Evolutionary conservation across 2,329 filamentous ascomycete species (phyloP), one percentile per base, ranked within the genome.

Genomic region (Penicillium janthinellum): DNA sequence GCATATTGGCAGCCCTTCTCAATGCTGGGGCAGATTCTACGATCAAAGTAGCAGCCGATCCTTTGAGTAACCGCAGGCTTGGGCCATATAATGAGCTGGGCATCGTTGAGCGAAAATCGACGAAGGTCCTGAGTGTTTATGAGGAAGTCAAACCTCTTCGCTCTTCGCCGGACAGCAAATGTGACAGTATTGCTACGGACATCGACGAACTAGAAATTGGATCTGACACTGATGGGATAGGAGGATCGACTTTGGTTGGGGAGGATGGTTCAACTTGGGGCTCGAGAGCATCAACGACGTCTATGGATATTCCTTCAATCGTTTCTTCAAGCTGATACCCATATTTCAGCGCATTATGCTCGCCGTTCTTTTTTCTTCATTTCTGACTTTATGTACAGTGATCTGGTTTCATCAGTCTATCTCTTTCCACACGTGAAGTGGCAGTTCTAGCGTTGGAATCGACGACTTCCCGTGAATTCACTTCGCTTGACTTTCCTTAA

Each of bases 11-110:
- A 2, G 51, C 67, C 1, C 20, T 74, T 0, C 51, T 72, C 0
- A 65, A 67, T 20, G 63, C 70, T 0, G 71, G 72, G 1, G 71
- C 71, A 0, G 72, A 74, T 56, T 6, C 53, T 2, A 59, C 61
- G 14, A 50, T 70, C 1, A 56, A 71, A 25, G 55, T 57, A 0
- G 64, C 67, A 0, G 59, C 58, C 7, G 62, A 60, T 22, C 49
- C 34, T 12, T 15, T 15, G 6, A 28, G 3, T 11, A 38, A 53
- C 12, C 12, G 41, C 1, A 45, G 39, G 8, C 48, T 31, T n/a
- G 25, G 10, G 6, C 11, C 53, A 2, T 41, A 37, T 1, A 49
- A 42, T 20, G 50, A 50, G 2, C n/a, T 11, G 4, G 60, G 14
- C 44, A 5, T 7, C 44, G 4, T 22, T 2, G 12, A 25, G 20